Evolutionary conservation across 176 grass and related monocot species (phyloP).

Genomic region (Lolium rigidum): DNA sequence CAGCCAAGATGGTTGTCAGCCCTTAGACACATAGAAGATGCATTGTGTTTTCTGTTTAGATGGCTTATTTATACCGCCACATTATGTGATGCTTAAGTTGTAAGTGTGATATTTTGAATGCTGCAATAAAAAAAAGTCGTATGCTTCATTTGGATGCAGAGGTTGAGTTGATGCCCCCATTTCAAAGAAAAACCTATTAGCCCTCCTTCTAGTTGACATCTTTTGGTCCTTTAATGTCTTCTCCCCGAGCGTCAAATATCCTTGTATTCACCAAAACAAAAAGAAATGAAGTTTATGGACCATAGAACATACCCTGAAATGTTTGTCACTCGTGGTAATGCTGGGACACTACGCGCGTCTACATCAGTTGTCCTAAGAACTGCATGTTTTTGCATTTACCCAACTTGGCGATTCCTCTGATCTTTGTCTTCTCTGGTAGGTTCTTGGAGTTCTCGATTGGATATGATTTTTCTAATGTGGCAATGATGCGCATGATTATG

Average conservation of each 20-base stretch:
- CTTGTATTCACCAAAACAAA: neutral
- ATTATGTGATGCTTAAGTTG: no score
- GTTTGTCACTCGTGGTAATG: slow-evolving; percentile 3
- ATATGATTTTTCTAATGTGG: neutral
- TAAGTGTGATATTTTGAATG: no score
- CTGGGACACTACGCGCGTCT: neutral
- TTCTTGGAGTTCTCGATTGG: slow-evolving; percentile 10
- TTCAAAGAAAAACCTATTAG: no score
- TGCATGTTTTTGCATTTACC: neutral
- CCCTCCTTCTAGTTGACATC: no score
- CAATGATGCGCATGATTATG: neutral
- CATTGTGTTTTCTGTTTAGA: no score
- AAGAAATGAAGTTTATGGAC: neutral
- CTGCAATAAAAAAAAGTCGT: no score
- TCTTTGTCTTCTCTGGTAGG: neutral
- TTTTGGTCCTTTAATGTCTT: no score
- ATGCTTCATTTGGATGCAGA: no score
- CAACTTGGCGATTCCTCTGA: neutral
- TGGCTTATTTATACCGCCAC: no score
- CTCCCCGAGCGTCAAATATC: neutral
- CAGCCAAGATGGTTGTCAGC: no score
- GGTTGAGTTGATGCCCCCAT: no score
- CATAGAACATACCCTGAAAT: neutral
- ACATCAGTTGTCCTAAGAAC: neutral
- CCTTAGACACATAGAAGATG: no score